These are phyloP conservation scores for Cutaneotrichosporon arboriforme DNA, from an alignment of 1,284 basidiomycete species.

Conservation along the genomic window DNA sequence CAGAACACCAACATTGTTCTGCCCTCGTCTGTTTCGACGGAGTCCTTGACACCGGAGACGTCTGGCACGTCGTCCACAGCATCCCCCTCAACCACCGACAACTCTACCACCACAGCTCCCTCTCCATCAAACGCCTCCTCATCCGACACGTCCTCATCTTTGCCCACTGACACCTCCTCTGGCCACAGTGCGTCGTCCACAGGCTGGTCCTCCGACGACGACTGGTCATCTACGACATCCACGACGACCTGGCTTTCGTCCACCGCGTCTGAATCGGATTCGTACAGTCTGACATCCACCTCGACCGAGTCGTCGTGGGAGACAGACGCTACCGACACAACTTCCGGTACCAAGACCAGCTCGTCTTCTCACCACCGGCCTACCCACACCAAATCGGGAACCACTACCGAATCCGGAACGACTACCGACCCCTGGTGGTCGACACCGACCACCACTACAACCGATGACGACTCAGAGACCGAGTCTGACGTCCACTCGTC, in stretches of 20 bases:
- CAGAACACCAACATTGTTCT: background rate
- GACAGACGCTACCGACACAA: background rate
- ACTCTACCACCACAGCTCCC: background rate
- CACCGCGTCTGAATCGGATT: background rate
- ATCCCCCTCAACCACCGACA: background rate
- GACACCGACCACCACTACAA: background rate
- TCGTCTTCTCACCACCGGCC: too few species aligned
- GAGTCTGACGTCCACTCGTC: background rate
- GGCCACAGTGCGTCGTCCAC: background rate
- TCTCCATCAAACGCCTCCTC: constrained; percentile 1
- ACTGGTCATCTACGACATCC: background rate
- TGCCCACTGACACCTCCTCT: constrained; percentile 1
- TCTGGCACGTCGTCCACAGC: background rate
- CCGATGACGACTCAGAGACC: too few species aligned
- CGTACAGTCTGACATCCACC: background rate
- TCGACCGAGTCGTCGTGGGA: constrained; percentile 9
- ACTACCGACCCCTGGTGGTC: too few species aligned
- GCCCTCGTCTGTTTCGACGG: constrained; percentile 13
- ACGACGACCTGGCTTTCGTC: background rate
- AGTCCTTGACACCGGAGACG: background rate
- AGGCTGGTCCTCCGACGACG: background rate
- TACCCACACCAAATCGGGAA: too few species aligned
- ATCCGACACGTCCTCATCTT: constrained; percentile 6
- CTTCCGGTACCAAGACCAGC: too few species aligned
- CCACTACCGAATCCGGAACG: too few species aligned